These are phyloP conservation scores for Psophocarpus tetragonolobus DNA, from an alignment of 306 rosid genomes.

Conservation along the genomic window DNA sequence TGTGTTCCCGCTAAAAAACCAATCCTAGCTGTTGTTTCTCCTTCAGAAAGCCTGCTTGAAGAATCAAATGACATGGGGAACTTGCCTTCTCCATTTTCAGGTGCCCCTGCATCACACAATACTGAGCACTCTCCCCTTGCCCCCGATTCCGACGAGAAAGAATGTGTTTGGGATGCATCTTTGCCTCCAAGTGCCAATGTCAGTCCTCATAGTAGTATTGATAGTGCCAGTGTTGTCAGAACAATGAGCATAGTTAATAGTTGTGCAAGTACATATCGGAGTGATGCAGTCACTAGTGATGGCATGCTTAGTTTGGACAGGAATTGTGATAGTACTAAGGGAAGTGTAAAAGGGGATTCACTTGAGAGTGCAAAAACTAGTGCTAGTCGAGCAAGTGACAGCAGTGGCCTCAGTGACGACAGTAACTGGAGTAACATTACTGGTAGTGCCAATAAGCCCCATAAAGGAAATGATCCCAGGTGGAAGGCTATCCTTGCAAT, in stretches of 20 bases:
- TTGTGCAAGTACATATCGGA: constrained; percentile 74
- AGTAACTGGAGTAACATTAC: constrained; percentile 91
- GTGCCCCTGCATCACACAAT: constrained; percentile 61
- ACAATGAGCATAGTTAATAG: constrained; percentile 89
- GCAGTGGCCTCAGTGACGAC: constrained; percentile 93
- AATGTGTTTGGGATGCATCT: constrained; percentile 95
- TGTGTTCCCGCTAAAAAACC: constrained; percentile 64
- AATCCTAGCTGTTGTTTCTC: constrained; percentile 52
- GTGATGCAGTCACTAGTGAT: constrained; percentile 78
- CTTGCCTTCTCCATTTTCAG: constrained; percentile 50
- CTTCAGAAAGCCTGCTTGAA: constrained; percentile 61
- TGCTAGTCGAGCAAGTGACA: constrained; percentile 85
- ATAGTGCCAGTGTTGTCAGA: constrained; percentile 74
- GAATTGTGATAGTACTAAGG: constrained; percentile 73
- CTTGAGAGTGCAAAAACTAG: constrained; percentile 95
- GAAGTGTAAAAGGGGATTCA: constrained; percentile 78
- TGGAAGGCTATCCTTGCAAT: constrained; percentile 94
- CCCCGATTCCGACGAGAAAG: constrained; percentile 77
- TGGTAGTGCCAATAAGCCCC: constrained; percentile 91
- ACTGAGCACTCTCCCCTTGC: constrained; percentile 52
- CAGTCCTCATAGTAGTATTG: constrained; percentile 88
- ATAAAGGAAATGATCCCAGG: constrained; percentile 92
- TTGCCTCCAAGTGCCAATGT: constrained; percentile 95
- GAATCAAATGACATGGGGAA: constrained; percentile 52
- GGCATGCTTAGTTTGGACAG: constrained; percentile 84